Base-by-base conservation (phyloP, 371 early-diverging fungal species). In the Batrachochytrium dendrobatidis region DNA sequence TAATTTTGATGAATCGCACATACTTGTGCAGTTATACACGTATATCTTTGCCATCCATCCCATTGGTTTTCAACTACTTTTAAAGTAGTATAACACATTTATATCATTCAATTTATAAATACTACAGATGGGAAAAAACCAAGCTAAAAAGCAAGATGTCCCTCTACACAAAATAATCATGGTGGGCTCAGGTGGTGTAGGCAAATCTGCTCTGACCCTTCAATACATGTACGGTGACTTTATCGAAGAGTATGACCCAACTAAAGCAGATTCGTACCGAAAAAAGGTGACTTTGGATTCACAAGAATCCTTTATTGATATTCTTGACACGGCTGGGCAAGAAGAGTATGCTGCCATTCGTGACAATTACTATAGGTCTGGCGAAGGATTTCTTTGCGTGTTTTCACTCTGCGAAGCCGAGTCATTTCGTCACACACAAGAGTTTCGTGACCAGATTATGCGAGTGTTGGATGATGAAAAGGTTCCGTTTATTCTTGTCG, bases 151-250 rank as follows among this genome's bases (percentile, higher is more conserved):
- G 20, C 52, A 34, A 1, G 71, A 72, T 33, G 59, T 85, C 46
- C 90, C 90, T 8, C 79, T 89, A 48, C 90, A 90, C 72, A 91
- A 90, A 73, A 80, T 91, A 61, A 88, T 93, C 69, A 90, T 91
- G 91, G 92, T 91, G 29, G 94, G 94, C 49, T 85, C 87, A 12
- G 94, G 94, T 63, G 92, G 91, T 64, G 94, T 94, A 30, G 94
- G 94, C 46, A 94, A 94, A 74, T 90, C 90, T n/a, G 90, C 91
- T 22, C 70, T 94, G 57, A 91, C 92, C 3, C 74, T 94, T 39
- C 90, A 90, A 68, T 92, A 86, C 80, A 78, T 91, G 89, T 91
- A 91, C 63, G 89, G 90, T 55, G 91, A 94, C 78, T 94, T 94
- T 75, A 88, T 90, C 58, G 92, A 94, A 73, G 90, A 90, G 70